A percentile compares a stretch with the other conserved stretches of the same genome.
These are phyloP conservation scores for Aspergillus ostianus DNA, from an alignment of 495 filamentous ascomycete genomes.

Conservation along the genomic window DNA sequence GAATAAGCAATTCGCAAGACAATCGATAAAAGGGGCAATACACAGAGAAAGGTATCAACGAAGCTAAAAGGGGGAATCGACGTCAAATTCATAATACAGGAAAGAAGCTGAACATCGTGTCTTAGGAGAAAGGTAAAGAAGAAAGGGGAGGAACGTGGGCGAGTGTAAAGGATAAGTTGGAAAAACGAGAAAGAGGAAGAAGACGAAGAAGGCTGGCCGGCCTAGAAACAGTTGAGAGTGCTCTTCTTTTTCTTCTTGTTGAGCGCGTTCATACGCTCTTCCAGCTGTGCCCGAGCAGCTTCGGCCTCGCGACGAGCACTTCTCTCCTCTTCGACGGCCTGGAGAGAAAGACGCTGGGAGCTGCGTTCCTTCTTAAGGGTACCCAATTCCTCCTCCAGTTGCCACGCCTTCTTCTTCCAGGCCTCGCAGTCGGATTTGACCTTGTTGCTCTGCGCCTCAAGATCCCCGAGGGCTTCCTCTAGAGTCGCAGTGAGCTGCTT, in stretches of 20 bases:
- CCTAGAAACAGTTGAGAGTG: slow-evolving; percentile 90
- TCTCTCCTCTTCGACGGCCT: slow-evolving; percentile 92
- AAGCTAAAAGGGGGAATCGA: slow-evolving; percentile 31
- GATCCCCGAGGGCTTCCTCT: slow-evolving; percentile 91
- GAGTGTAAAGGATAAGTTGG: slow-evolving; percentile 14
- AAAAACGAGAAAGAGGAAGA: slow-evolving; percentile 21
- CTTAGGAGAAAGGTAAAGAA: slow-evolving; percentile 16
- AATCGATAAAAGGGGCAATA: slow-evolving; percentile 12
- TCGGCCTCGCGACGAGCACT: slow-evolving; percentile 85
- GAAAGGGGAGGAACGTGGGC: slow-evolving; percentile 5
- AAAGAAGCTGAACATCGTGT: slow-evolving; percentile 41
- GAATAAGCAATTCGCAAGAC: slow-evolving; percentile 10
- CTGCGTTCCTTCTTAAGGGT: slow-evolving; percentile 67
- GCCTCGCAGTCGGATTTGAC: slow-evolving; percentile 82
- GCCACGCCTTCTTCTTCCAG: slow-evolving; percentile 79
- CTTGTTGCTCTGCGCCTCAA: slow-evolving; percentile 83
- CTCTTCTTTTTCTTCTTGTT: slow-evolving; percentile 93
- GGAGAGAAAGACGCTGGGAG: slow-evolving; percentile 76
- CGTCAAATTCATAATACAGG: slow-evolving; percentile 56
- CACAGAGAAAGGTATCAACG: slow-evolving; percentile 22
- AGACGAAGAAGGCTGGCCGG: slow-evolving; percentile 12
- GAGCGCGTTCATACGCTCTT: slow-evolving; percentile 92
- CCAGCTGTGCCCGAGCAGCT: slow-evolving; percentile 78
- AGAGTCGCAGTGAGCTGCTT: slow-evolving; percentile 93
- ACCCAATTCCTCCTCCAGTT: slow-evolving; percentile 75